Evolutionary conservation across 768 basidiomycete species (phyloP), one percentile per base, ranked within the genome.

Genomic region (Lyophyllum decastes): DNA sequence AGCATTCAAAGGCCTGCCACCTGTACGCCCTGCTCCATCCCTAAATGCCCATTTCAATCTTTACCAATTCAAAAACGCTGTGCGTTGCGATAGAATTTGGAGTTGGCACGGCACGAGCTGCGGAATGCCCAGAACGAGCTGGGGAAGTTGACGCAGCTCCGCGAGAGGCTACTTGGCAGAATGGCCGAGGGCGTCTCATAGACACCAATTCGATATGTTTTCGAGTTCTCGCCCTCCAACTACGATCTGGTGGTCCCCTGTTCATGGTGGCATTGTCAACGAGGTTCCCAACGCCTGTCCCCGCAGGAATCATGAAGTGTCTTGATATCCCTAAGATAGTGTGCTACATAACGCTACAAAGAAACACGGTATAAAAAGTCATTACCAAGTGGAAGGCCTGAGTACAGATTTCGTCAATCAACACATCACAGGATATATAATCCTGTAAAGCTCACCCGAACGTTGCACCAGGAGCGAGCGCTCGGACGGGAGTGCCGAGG

Each of bases 1-100:
- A 54, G 74, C 78, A 4, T 83, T 81, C 63, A 77, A 77, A 60
- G 81, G 80, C 0, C 67, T 84, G 11, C 81, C 82, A 17, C 80
- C 82, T 1, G 82, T 82, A 65, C 25, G 70, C 60, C 35, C 8
- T 16, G 16, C 35, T 12, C 35, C 9, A 4, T 12, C 35, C 3
- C 16, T 4, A 6, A 3, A 16, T 38, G 16, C 16, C 14, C 35
- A 7, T 38, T 11, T 38, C 35, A 4, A 9, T 12, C 11, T 16
- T 41, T 44, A 17, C 48, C 14, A 2, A 46, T 16, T 43, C 21
- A 45, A 10, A 47, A 25, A 4, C 30, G n/a, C n/a, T n/a, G n/a
- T 30, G 45, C 12, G 16, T 10, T n/a, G n/a, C n/a, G n/a, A 1
- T 46, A 82, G 82, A 81, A 82, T 51, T 60, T 82, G 6, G 77